These are phyloP conservation scores for Bipolaris sorokiniana DNA, from an alignment of 2,329 filamentous ascomycete genomes.

Conservation along the genomic window DNA sequence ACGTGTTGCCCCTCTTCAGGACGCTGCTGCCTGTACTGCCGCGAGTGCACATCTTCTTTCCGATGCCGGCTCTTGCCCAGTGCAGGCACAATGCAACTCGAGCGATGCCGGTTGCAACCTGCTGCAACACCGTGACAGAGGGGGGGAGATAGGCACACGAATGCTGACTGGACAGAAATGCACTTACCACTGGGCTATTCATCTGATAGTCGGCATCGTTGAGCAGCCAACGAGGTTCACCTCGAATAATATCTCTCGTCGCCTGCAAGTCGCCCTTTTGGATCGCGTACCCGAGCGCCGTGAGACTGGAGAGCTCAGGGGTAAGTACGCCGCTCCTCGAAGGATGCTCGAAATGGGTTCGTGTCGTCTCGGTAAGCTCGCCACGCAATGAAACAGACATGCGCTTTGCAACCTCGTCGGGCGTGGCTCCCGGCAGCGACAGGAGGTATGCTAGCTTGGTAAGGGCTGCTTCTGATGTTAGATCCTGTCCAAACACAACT, in stretches of 20 bases:
- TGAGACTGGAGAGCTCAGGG: constrained; percentile 69
- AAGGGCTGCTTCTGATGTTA: constrained; percentile 88
- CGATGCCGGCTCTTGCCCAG: constrained; percentile 34
- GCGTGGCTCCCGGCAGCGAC: constrained; percentile 67
- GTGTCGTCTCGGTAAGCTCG: constrained; percentile 79
- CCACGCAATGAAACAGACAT: constrained; percentile 81
- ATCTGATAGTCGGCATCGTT: constrained; percentile 81
- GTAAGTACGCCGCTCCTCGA: constrained; percentile 61
- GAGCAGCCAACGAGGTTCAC: constrained; percentile 70
- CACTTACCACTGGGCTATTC: constrained; percentile 67
- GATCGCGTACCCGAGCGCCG: constrained; percentile 80
- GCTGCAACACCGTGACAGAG: constrained; percentile 23
- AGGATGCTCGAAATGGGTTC: constrained; percentile 78
- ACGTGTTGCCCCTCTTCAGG: constrained; percentile 31
- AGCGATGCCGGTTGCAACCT: constrained; percentile 11
- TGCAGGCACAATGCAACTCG: constrained; percentile 18
- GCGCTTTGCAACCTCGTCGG: constrained; percentile 68
- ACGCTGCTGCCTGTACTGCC: constrained; percentile 20
- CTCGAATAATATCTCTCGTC: constrained; percentile 70
- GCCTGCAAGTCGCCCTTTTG: constrained; percentile 70
- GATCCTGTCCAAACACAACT: constrained; percentile 85
- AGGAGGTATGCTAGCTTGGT: constrained; percentile 90
- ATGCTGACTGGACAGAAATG: constrained; percentile 30
- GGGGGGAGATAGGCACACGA: constrained; percentile 29
- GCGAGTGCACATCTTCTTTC: constrained; percentile 22